phyloP scores from a whole-genome alignment of 2,329 filamentous ascomycete genomes.

The Neopestalotiopsis sp. region DNA sequence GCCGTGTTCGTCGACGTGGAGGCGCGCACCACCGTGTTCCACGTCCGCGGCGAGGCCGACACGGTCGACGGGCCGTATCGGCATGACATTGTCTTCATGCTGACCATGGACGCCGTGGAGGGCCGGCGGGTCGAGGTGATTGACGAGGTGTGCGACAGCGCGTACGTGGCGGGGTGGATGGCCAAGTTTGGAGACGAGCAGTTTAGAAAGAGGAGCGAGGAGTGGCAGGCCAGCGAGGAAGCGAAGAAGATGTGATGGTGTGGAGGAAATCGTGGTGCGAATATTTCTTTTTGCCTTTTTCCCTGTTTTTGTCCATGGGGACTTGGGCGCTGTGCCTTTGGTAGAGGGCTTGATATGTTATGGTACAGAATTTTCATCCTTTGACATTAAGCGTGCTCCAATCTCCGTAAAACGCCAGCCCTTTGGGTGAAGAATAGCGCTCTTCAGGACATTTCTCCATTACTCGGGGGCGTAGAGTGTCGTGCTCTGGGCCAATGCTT shows the following conservation, averaged over 20 bases:
- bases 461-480: too few relatives aligned
- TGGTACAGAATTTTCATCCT: too few relatives aligned
- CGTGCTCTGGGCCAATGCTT: too few relatives aligned
- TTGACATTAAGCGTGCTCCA: too few relatives aligned
- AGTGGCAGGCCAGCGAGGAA: slow-evolving; percentile 4
- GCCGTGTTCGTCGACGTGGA: not conserved
- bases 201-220: slow-evolving; percentile 4
- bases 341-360: too few relatives aligned
- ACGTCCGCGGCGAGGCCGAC: not conserved
- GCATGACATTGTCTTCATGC: not conserved
- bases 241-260: not conserved
- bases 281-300: too few relatives aligned
- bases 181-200: slow-evolving; percentile 6
- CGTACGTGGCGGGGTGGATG: slow-evolving; percentile 1
- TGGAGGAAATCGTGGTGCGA: too few relatives aligned
- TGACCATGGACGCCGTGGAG: not conserved
- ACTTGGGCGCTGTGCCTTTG: too few relatives aligned
- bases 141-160: slow-evolving; percentile 10
- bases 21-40: not conserved
- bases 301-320: too few relatives aligned
- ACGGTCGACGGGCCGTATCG: slow-evolving; percentile 9
- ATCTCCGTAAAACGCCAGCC: too few relatives aligned
- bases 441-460: too few relatives aligned
- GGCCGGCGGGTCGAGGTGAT: slow-evolving; percentile 5
- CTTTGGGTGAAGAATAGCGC: too few relatives aligned